Base-by-base conservation (phyloP, 495 filamentous ascomycete genomes). In the Hamigera avellanea region DNA sequence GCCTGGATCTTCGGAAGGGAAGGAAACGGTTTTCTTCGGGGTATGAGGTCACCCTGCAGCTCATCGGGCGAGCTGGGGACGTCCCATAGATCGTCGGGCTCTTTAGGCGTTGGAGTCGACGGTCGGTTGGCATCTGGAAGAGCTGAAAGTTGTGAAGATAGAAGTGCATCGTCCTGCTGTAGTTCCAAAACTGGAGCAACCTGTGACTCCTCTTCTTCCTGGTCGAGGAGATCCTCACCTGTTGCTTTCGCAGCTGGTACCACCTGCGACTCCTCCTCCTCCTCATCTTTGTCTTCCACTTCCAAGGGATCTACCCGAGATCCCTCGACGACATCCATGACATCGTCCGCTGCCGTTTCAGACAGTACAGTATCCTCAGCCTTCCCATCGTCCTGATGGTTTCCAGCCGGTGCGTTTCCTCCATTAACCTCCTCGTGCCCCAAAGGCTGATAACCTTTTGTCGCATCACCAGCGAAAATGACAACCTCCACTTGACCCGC, bases 21-120 rank as follows among this genome's bases (percentile, higher is more conserved):
- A 35, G 32, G 10, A 27, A 15, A 18, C 10, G 40, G 28, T 29
- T 39, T 50, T 13, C 39, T 36, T 14, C 45, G 25, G 2, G 44
- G 33, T 23, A 39, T 37, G 21, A 45, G 9, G 6, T 53, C 44
- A 7, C 54, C 37, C 33, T 48, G 48, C 31, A 62, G 37, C 33
- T 54, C 60, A 37, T 66, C 64, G 8, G 54, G 58, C n/a, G 56
- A 54, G 14, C 39, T 45, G 4, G 44, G 48, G 13, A 53, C 28
- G 42, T 43, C 45, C 45, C 48, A 48, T 2, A 47, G 38, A 29
- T 46, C 41, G 6, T 14, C 37, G 19, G 43, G 33, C n/a, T 36
- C 35, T 21, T 39, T 42, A 1, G 41, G 23, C 4, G 17, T 32
- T 1, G 46, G 52, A 7, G 49, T 52, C 7, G 35, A 42, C 7